Evolutionary conservation across 768 basidiomycete genomes (phyloP), one percentile per base, ranked within the genome.

Genomic region (Auricularia auricula-judae): DNA sequence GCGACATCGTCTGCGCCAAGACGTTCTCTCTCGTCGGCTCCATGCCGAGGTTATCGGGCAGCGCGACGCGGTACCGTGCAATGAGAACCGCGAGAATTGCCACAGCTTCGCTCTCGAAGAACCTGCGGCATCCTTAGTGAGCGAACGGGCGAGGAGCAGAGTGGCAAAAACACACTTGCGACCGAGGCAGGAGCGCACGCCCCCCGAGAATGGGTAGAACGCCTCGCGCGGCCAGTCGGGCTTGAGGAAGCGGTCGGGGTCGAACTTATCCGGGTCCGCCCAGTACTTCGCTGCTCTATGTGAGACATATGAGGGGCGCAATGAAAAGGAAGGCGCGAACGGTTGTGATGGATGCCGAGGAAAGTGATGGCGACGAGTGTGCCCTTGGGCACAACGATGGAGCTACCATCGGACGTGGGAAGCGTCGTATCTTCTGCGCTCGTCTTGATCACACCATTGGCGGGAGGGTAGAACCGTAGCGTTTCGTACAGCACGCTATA

Each of bases 171-270:
- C 56, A 23, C 21, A 59, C 56, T 35, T 29, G 56, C 21, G 56
- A 18, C 23, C 23, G 10, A 34, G 11, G 56, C 21, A 59, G 5
- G 56, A 29, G 23, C 29, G 56, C 18, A 35, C 63, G 74, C 81
- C 81, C 56, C 70, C 74, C 63, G 79, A 81, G 68, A 84, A 84
- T 3, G 83, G 81, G 34, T 82, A 44, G 68, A 83, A 84, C 0
- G 83, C 84, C 67, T 84, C 82, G 42, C 77, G 75, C 23, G 80
- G 77, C 78, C 81, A 85, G 59, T 83, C 79, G 23, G 21, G 23
- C 42, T 75, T 76, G n/a, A 83, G 71, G 74, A 84, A 84, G 5
- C 83, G 76, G 34, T 76, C 74, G 0, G 77, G 78, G 23, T 75
- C 76, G 71, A 84, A 85, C 7, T 68, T 68, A 36, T 80, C 66